Evolutionary conservation across 164 flowering plant genomes (phyloP), one percentile per base, ranked within the genome.

Genomic region (Brasenia schreberi): DNA sequence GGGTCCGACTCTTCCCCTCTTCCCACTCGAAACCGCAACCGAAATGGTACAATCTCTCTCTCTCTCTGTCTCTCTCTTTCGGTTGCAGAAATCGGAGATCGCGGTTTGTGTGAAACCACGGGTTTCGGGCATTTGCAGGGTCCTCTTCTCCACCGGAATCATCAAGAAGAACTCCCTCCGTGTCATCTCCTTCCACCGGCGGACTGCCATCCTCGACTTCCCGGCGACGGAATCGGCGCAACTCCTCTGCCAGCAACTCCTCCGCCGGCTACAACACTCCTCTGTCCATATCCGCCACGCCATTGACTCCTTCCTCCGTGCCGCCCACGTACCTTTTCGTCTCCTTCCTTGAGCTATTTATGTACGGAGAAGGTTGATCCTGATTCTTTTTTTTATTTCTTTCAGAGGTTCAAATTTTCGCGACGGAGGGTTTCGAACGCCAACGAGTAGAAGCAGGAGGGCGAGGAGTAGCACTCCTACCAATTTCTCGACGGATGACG

Each of bases 401-500:
- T n/a, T 60, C 19, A 60, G 63, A 60, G 63, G 19, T 7, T 19
- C 7, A 6, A 19, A 60, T 60, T 18, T 60, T 3, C 9, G 27
- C 5, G 27, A 18, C n/a, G 63, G 63, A 9, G 63, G 27, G 7
- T 60, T 18, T 4, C 27, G 27, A 23, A 23, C 27, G 27, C 27
- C 27, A 23, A 23, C 27, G 27, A 23, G 27, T 23, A 23, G 27
- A 23, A 23, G 27, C 27, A 23, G 27, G 27, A 23, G 27, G 27
- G 27, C 27, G 27, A 23, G 27, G 27, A 23, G 27, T 23, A 23
- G 27, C 27, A 18, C 19, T 60, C 27, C 59, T 56, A 11, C 27
- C 27, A n/a, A 19, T n/a, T 7, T 7, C 19, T 17, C 27, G 10
- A 60, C 19, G 27, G 63, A 60, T 17, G 63, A 60, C n/a, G 91